Evolutionary conservation across 352 stramenopile species (phyloP), one percentile per base, ranked within the genome.

Genomic region (Pythium apleroticum): DNA sequence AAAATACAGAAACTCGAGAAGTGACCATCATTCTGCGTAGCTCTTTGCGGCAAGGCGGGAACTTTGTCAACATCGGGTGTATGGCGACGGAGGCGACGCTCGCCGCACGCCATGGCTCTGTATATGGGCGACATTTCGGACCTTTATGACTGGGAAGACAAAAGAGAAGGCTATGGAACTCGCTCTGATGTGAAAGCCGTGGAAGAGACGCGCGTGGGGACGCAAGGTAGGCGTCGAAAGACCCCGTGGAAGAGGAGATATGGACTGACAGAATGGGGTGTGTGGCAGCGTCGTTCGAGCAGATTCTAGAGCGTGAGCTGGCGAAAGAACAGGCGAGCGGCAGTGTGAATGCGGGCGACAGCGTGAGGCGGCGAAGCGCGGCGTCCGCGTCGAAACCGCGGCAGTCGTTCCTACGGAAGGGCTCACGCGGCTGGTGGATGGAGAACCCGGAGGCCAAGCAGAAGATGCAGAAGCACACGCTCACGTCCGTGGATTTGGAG

Each of bases 341-440:
- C 35, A 9, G 10, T 14, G 30, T 19, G 3, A 55, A 48, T 35
- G 37, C 30, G 33, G 52, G 12, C 10, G 22, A 2, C 22, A 37
- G 15, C 17, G 10, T n/a, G 25, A 15, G 28, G 31, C 54, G n/a
- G 24, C 19, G 30, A 19, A 22, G 54, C 15, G n/a, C 35, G 35
- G 17, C 24, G 12, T 8, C 43, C n/a, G 46, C 3, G 11, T 88
- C 81, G 67, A 86, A 85, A 43, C 63, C 84, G 4, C 27, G 30
- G 22, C 37, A 45, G 35, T 49, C 52, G 43, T 95, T 91, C 56
- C 65, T 95, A 6, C 86, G 81, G 50, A 91, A 76, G 79, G 83
- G 84, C 25, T 69, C 85, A 22, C 81, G 86, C n/a, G 86, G 86
- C 0, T 95, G 86, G 86, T 95, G 86, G 86, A 95, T 91, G 82